Evolutionary conservation across 306 rosid species (phyloP).

Genomic region (Canavalia gladiata): DNA sequence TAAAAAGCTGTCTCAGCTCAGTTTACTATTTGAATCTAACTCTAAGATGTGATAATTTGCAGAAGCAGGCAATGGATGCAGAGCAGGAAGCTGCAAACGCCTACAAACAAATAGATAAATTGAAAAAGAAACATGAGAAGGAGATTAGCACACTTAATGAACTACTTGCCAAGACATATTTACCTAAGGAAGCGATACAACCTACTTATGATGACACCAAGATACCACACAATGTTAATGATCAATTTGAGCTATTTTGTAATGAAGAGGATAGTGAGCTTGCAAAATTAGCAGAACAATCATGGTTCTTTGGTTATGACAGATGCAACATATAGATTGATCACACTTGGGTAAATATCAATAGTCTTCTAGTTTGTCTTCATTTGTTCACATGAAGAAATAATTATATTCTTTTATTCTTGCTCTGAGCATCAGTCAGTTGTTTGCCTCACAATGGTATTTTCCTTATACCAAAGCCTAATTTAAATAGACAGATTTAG

Average conservation of each 20-base stretch:
- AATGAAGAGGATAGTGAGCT: slow-evolving; percentile 70
- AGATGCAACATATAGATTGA: slow-evolving; percentile 79
- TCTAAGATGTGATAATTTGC: slow-evolving; percentile 47
- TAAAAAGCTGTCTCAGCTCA: not conserved
- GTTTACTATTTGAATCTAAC: slow-evolving; percentile 31
- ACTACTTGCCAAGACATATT: slow-evolving; percentile 58
- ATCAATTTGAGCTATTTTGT: slow-evolving; percentile 66
- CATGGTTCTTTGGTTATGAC: slow-evolving; percentile 86
- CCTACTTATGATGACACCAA: slow-evolving; percentile 52
- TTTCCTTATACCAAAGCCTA: not conserved
- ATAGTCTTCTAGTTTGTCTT: slow-evolving; percentile 19
- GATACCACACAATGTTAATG: slow-evolving; percentile 49
- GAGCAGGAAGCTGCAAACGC: slow-evolving; percentile 76
- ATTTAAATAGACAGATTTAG: not conserved
- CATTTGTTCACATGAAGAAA: slow-evolving; percentile 25
- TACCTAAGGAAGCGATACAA: slow-evolving; percentile 58
- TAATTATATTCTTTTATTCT: slow-evolving; percentile 24
- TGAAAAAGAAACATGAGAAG: slow-evolving; percentile 70
- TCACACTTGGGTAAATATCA: slow-evolving; percentile 12
- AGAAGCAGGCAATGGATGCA: slow-evolving; percentile 81
- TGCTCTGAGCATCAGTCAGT: not conserved
- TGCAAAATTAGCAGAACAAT: slow-evolving; percentile 69
- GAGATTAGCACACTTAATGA: slow-evolving; percentile 67
- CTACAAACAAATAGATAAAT: slow-evolving; percentile 65
- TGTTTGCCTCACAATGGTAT: too few relatives aligned